Conservation (phyloP, 768 basidiomycete species). For the Leucosporidium yakuticum region DNA sequence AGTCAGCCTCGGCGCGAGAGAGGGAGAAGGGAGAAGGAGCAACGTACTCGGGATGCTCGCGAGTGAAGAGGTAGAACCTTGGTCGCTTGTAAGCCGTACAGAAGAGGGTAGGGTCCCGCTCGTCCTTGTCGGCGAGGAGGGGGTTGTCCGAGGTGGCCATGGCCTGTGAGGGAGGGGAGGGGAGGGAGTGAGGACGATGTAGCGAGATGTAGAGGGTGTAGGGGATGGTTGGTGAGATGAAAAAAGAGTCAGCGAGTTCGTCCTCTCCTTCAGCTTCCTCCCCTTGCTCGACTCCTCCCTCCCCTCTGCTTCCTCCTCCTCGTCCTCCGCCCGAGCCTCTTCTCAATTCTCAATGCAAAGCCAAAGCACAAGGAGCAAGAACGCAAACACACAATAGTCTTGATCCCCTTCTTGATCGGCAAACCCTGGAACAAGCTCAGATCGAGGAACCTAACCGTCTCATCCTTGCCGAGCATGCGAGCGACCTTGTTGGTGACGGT, state of each 20-base stretch:
- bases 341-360: too few relatives aligned
- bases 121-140: constrained; percentile 74
- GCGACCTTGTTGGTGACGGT: constrained; percentile 87
- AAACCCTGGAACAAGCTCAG: constrained; percentile 87
- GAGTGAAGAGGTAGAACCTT: constrained; percentile 91
- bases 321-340: too few relatives aligned
- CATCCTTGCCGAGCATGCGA: constrained; percentile 85
- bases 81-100: constrained; percentile 88
- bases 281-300: too few relatives aligned
- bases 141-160: constrained; percentile 97
- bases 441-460: constrained; percentile 83
- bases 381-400: constrained; percentile 61
- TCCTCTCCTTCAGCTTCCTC: neutral
- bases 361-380: too few relatives aligned
- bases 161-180: constrained; percentile 50
- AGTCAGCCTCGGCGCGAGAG: neutral
- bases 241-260: too few relatives aligned
- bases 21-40: neutral
- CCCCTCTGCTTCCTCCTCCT: too few relatives aligned
- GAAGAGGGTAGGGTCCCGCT: constrained; percentile 83
- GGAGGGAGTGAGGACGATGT: neutral
- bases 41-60: constrained; percentile 78
- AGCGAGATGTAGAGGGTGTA: neutral
- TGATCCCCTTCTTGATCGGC: constrained; percentile 75
- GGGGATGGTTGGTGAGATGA: neutral